These are phyloP conservation scores for Fusarium tuaranense DNA, from an alignment of 2,329 filamentous ascomycete genomes.

Conservation along the genomic window DNA sequence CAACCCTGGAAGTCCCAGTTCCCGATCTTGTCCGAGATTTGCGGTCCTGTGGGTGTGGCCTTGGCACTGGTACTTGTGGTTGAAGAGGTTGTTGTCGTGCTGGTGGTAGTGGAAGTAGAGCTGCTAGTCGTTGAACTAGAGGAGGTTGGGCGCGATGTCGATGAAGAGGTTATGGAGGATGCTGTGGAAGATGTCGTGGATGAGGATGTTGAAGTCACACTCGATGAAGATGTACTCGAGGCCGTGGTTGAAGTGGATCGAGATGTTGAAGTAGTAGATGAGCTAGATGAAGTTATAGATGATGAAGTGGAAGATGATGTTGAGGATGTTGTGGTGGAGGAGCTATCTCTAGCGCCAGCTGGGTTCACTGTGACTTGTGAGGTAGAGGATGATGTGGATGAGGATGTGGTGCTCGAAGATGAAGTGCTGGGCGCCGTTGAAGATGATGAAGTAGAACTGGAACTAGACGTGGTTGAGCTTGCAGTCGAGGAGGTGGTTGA, in stretches of 20 bases:
- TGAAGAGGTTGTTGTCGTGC: slow-evolving; percentile 38
- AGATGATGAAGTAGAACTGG: not conserved
- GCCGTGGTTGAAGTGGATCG: slow-evolving; percentile 40
- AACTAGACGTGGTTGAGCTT: not conserved
- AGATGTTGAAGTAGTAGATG: slow-evolving; percentile 40
- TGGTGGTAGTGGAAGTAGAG: not conserved
- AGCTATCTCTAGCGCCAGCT: not conserved
- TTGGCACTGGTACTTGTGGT: slow-evolving; percentile 27
- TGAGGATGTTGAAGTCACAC: not conserved
- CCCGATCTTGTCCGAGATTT: slow-evolving; percentile 41
- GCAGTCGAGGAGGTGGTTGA: not conserved
- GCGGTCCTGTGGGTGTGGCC: slow-evolving; percentile 39
- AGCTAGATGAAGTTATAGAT: not conserved
- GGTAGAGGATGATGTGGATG: not conserved
- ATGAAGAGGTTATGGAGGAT: not conserved
- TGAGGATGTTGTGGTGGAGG: not conserved
- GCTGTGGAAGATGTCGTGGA: not conserved
- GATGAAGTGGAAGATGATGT: not conserved
- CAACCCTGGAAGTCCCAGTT: slow-evolving; percentile 52
- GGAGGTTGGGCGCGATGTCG: not conserved
- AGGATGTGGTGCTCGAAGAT: not conserved
- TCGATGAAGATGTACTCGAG: slow-evolving; percentile 36
- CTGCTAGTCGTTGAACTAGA: not conserved
- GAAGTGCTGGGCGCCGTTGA: not conserved
- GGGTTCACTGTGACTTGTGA: not conserved